phyloP scores from a whole-genome alignment of 441 rosid genomes.

The Sinapis alba region DNA sequence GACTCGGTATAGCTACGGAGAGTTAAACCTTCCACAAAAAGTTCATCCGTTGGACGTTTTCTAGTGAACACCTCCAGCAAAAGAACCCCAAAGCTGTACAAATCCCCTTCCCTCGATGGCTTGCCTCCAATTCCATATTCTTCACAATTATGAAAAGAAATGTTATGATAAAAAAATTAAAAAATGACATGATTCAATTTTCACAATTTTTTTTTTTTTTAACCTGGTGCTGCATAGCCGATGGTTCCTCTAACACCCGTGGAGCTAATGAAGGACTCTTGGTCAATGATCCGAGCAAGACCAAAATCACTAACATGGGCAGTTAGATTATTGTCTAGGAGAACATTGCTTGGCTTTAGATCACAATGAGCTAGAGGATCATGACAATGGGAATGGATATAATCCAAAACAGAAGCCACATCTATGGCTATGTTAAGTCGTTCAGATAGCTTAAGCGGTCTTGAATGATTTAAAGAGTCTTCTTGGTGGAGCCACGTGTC shows the following conservation, averaged over 20 bases:
- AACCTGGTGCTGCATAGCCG: background rate
- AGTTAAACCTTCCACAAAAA: conserved; percentile 3
- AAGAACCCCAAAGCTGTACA: conserved; percentile 28
- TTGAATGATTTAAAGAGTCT: background rate
- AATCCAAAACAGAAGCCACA: conserved; percentile 43
- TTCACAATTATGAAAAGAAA: background rate
- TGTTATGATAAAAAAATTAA: background rate
- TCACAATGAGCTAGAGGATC: conserved; percentile 36
- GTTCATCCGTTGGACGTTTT: conserved; percentile 21
- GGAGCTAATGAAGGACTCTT: background rate
- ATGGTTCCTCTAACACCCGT: background rate
- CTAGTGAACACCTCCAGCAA: conserved; percentile 25
- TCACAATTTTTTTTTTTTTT: background rate
- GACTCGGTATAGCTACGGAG: conserved; percentile 14
- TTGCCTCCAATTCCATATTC: conserved; percentile 30
- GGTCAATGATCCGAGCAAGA: conserved; percentile 28
- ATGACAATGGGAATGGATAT: conserved; percentile 30
- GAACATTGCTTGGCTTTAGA: conserved; percentile 44
- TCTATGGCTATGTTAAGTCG: conserved; percentile 31
- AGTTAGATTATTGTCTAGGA: conserved; percentile 34
- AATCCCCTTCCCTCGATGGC: conserved; percentile 14
- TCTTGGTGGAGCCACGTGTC: conserved; percentile 30
- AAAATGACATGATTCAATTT: background rate
- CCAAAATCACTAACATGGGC: conserved; percentile 44
- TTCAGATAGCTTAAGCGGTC: conserved; percentile 24